Base-by-base conservation (phyloP, 345 rosid genomes). In the Mallotus nudiflorus region DNA sequence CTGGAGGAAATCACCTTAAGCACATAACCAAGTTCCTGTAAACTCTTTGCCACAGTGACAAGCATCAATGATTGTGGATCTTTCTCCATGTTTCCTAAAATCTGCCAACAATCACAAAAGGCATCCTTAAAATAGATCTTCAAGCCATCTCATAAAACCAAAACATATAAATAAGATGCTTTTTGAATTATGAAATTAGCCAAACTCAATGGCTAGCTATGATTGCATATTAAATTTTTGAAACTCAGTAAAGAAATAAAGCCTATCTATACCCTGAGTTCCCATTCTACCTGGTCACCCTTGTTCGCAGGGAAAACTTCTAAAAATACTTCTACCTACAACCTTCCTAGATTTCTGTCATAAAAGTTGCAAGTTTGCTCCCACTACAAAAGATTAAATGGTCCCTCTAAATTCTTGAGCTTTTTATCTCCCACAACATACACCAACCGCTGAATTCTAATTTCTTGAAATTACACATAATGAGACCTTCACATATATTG, bases 61-160 rank as follows among this genome's bases (percentile, higher is more conserved):
- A 96, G 82, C 94, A 96, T 80, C 76, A 96, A 76, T 25, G 91
- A 79, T 51, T 73, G 85, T 12, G 98, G 83, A 77, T 86, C 91
- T 73, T 79, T 87, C 81, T 75, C 86, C 89, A 89, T 81, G 72
- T 83, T 89, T 69, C 94, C 97, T 72, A 92, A 69, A 73, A 96
- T 75, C 98, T 96, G 94, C 65, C 78, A 77, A 48, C 57, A 48
- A 62, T 25, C 65, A 24, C 35, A 37, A 48, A 24, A 67, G 52
- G 22, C 24, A 37, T 31, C n/a, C 65, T 53, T 64, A 50, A 22
- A n/a, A 57, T 56, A 20, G 31, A 48, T 45, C 3, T 40, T 13
- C 27, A 53, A 62, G 27, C 44, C 5, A 25, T 8, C n/a, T 25
- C 3, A 59, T 35, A 44, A n/a, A 33, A n/a, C 37, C 1, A 65